Base-by-base conservation (phyloP, 768 basidiomycete species). In the Dioszegia crocea region DNA sequence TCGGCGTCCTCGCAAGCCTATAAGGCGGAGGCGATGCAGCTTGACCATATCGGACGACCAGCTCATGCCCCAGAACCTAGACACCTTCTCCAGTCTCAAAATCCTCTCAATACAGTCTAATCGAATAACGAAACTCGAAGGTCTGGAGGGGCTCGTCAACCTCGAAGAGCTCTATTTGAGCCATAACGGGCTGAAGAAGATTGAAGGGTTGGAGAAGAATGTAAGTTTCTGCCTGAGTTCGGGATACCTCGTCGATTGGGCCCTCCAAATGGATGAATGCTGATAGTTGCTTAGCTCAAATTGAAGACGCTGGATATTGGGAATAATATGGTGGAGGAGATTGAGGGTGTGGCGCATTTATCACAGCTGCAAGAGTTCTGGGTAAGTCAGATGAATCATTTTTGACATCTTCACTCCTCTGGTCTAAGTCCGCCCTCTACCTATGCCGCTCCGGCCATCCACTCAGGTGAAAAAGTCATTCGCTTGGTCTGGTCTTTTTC, bases 101-200 rank as follows among this genome's bases (percentile, higher is more conserved):
- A 89, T 96, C 41, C 79, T 99, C 26, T 92, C 91, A 0, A 80
- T 99, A 27, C 76, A 80, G 75, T 94, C 92, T 4, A 99, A 99
- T 69, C 84, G 96, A 17, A 87, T 99, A 51, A 91, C 86, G 1
- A 87, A 86, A 71, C 79, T 99, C 2, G 90, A 96, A 76, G 85
- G 85, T 2, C 78, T 98, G 1, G 88, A 91, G 36, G 79, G 77
- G 9, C 79, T 97, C 9, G 81, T 80, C 40, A 82, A 81, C 53
- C 82, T 99, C 16, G 89, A 93, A 69, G 88, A 98, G 74, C 77
- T 99, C 5, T 97, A 97, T 76, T 80, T 99, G 40, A 91, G 88
- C 61, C 94, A 98, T 70, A 99, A 98, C 63, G 96, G 96, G 0
- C 78, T 99, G 14, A 81, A 85, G 69, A 81, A 80, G 60, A 73